Evolutionary conservation across 2,329 filamentous ascomycete genomes (phyloP).

Genomic region (Fusarium xylarioides): DNA sequence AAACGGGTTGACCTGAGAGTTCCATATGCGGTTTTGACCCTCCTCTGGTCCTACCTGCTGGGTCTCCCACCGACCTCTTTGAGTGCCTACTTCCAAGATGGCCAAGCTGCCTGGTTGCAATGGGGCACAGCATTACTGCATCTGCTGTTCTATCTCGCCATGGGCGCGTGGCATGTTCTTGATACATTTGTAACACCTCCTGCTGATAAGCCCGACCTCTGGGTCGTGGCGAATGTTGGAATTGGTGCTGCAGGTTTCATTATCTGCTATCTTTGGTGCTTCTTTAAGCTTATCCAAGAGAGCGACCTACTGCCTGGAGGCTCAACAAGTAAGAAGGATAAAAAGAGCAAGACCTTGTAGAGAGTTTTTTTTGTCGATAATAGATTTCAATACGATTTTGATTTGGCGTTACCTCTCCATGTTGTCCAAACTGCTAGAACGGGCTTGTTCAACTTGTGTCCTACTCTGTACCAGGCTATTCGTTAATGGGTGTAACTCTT

Average conservation of each 20-base stretch:
- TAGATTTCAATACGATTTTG: neutral
- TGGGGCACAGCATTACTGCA: conserved; percentile 76
- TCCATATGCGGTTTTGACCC: conserved; percentile 84
- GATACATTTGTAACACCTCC: conserved; percentile 77
- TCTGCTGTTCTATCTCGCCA: conserved; percentile 76
- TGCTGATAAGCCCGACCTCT: conserved; percentile 84
- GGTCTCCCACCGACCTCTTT: conserved; percentile 83
- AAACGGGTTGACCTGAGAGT: conserved; percentile 83
- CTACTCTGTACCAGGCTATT: neutral
- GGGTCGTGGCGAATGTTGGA: conserved; percentile 91
- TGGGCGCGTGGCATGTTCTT: conserved; percentile 82
- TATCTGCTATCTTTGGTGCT: conserved; percentile 91
- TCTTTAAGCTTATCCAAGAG: conserved; percentile 72
- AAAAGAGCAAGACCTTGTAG: conserved; percentile 44
- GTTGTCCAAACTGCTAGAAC: too few species aligned
- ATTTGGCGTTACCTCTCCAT: neutral
- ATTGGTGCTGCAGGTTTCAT: conserved; percentile 86
- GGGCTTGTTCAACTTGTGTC: neutral
- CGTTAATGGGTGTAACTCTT: neutral
- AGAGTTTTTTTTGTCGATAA: neutral
- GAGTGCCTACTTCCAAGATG: conserved; percentile 70
- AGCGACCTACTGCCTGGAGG: conserved; percentile 60
- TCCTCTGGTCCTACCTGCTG: conserved; percentile 91
- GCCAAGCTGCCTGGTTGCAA: conserved; percentile 44
- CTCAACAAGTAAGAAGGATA: conserved; percentile 44